These are phyloP conservation scores for Dacryopinax spathularia DNA, from an alignment of 768 basidiomycete genomes.

Conservation along the genomic window DNA sequence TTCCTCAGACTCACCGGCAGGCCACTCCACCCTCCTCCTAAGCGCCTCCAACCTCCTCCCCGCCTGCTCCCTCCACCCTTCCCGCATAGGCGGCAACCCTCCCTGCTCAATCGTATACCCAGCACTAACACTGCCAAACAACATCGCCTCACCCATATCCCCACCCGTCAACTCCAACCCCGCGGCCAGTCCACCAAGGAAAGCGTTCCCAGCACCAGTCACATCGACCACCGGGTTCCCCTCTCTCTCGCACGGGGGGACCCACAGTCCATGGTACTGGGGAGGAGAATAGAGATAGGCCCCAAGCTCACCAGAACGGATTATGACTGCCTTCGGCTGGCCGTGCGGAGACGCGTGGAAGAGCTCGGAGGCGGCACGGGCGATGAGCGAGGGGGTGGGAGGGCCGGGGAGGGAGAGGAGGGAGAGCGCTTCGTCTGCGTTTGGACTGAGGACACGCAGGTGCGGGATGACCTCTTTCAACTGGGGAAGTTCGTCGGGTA, in stretches of 20 bases:
- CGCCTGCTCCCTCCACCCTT: not conserved
- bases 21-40: not conserved
- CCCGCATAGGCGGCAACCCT: conserved; percentile 45
- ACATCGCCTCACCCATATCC: conserved; percentile 50
- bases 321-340: conserved; percentile 46
- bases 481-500: conserved; percentile 63
- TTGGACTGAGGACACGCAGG: conserved; percentile 65
- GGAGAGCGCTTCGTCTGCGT: conserved; percentile 67
- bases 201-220: conserved; percentile 85
- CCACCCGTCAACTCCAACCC: conserved; percentile 44
- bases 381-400: conserved; percentile 39
- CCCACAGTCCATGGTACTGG: conserved; percentile 38
- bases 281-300: conserved; percentile 47
- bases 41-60: not conserved
- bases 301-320: conserved; percentile 60
- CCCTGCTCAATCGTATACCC: conserved; percentile 72
- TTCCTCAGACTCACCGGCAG: conserved; percentile 14
- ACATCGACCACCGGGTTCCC: conserved; percentile 52
- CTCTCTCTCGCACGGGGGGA: conserved; percentile 59
- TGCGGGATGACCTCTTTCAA: conserved; percentile 43
- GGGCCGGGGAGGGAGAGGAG: conserved; percentile 44
- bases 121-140: conserved; percentile 69
- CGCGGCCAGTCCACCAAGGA: conserved; percentile 71
- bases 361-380: conserved; percentile 51
- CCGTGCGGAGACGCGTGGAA: conserved; percentile 44